Conservation (phyloP, 139 green algal genomes). For the Chlorella sp. region DNA sequence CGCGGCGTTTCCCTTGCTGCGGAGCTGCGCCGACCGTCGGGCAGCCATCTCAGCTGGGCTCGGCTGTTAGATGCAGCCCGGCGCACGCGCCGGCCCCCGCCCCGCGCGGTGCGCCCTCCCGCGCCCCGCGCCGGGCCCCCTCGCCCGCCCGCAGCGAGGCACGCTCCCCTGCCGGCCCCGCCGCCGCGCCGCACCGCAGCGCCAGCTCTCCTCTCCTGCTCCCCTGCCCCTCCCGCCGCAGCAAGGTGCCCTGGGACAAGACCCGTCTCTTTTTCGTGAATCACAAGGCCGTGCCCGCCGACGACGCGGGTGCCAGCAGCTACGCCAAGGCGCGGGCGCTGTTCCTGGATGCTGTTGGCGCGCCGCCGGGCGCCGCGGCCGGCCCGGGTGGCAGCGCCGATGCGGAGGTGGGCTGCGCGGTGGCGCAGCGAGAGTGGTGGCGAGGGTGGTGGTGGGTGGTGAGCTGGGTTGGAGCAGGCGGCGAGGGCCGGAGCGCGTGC, state of each 20-base stretch:
- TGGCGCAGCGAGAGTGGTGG: not conserved
- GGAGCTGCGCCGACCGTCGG: too few relatives aligned
- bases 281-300: slow-evolving; percentile 77
- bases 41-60: not conserved
- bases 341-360: slow-evolving; percentile 46
- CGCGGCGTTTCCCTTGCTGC: slow-evolving; percentile 17
- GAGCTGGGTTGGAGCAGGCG: not conserved
- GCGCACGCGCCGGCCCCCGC: not conserved
- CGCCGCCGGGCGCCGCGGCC: not conserved
- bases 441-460: not conserved
- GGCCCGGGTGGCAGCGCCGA: not conserved
- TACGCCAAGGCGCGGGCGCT: slow-evolving; percentile 66
- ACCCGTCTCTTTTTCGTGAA: slow-evolving; percentile 77
- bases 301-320: slow-evolving; percentile 60
- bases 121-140: not conserved
- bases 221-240: too few relatives aligned
- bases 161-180: not conserved
- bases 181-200: slow-evolving; percentile 13
- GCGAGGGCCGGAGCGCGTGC: not conserved
- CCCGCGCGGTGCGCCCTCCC: not conserved
- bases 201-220: too few relatives aligned
- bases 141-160: not conserved
- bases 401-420: not conserved
- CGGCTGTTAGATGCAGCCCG: not conserved
- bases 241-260: too few relatives aligned